Percentiles rank a stretch among this genome's conserved stretches.
Evolutionary conservation across 306 rosid genomes (phyloP).

Genomic region (Rosa lucieae): DNA sequence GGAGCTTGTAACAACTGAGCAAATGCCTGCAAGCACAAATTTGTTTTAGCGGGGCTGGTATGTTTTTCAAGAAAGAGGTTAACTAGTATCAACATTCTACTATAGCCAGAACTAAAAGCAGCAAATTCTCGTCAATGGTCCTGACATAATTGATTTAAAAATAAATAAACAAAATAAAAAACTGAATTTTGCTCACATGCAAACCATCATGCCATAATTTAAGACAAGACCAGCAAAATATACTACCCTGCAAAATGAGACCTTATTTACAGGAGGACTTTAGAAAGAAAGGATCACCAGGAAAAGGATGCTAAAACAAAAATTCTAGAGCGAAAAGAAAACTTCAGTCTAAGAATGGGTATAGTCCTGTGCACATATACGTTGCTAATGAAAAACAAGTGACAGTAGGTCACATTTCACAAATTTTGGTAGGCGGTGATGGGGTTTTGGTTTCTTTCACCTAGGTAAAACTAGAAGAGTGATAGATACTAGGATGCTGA

Average conservation of each 20-base stretch:
- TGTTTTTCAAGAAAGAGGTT: not conserved
- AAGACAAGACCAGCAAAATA: not conserved
- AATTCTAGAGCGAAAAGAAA: not conserved
- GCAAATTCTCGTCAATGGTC: conserved; percentile 4
- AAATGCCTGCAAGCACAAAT: conserved; percentile 67
- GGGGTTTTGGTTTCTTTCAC: not conserved
- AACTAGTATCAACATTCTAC: not conserved
- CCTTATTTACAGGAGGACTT: not conserved
- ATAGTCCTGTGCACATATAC: not conserved
- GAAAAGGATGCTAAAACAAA: not conserved
- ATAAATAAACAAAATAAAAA: not conserved
- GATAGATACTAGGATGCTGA: not conserved
- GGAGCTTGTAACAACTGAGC: conserved; percentile 90
- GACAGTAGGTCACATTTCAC: not conserved
- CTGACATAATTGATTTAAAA: not conserved
- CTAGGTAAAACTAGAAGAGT: not conserved
- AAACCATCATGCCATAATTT: not conserved
- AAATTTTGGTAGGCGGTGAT: not conserved
- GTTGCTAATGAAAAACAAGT: not conserved
- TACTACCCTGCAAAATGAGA: not conserved
- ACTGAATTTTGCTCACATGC: not conserved
- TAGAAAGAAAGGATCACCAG: not conserved
- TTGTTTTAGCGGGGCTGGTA: not conserved
- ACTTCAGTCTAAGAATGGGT: too few relatives aligned
- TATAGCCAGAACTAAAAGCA: conserved; percentile 12